Conservation (phyloP, 2,329 filamentous ascomycete species). For the Arthrobotrys sphaeroides region DNA sequence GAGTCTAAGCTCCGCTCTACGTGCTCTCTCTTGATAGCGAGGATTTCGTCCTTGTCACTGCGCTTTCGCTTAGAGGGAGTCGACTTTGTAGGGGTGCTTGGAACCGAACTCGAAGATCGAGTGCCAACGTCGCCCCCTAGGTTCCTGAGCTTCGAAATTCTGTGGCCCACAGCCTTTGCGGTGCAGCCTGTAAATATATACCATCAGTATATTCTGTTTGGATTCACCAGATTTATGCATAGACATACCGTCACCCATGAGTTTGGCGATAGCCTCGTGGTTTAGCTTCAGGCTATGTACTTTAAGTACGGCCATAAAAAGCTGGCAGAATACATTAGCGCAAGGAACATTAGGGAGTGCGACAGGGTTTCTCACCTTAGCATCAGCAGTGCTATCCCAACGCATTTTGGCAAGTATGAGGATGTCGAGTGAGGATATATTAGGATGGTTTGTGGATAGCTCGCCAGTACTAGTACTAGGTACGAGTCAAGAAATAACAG, state of each 20-base stretch:
- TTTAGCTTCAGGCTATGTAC: conserved; percentile 57
- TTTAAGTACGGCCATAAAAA: conserved; percentile 58
- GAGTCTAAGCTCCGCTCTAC: conserved; percentile 36
- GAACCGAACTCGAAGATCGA: neutral
- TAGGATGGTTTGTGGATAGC: neutral
- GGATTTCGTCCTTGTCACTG: conserved; percentile 19
- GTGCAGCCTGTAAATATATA: conserved; percentile 56
- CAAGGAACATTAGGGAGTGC: neutral
- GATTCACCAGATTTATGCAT: too few species aligned
- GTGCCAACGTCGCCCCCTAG: conserved; percentile 25
- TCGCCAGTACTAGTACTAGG: neutral
- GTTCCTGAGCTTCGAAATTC: conserved; percentile 57
- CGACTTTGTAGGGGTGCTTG: conserved; percentile 39
- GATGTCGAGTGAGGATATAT: neutral
- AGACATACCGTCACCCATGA: conserved; percentile 57
- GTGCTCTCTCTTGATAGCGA: conserved; percentile 41
- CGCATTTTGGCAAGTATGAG: conserved; percentile 55
- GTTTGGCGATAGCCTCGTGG: conserved; percentile 56
- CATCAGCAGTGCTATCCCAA: conserved; percentile 58
- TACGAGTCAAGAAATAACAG: conserved; percentile 5
- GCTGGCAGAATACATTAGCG: conserved; percentile 38
- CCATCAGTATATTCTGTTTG: neutral
- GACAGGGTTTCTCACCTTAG: conserved; percentile 51
- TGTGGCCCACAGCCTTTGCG: conserved; percentile 57
- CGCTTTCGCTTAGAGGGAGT: conserved; percentile 45